phyloP scores from a whole-genome alignment of 768 basidiomycete genomes.

The Trametes elegans region DNA sequence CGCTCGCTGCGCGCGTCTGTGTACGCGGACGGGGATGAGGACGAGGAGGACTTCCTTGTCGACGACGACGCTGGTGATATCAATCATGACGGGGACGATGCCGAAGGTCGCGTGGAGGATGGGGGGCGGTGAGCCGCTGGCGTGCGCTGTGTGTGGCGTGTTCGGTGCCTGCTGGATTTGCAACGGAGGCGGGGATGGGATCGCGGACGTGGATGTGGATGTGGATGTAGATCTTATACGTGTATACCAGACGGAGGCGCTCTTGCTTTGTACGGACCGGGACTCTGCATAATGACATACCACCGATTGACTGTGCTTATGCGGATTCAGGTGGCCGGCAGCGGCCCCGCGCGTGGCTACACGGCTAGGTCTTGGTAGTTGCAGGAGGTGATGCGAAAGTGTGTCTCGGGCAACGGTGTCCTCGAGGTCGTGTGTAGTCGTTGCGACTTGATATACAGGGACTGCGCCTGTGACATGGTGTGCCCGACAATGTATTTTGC shows the following conservation, averaged over 20 bases:
- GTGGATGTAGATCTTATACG: constrained; percentile 12
- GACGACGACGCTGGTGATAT: neutral
- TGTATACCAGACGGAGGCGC: constrained; percentile 12
- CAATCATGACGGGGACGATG: neutral
- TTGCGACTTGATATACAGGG: too few relatives aligned
- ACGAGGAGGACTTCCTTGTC: neutral
- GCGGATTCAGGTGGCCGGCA: too few relatives aligned
- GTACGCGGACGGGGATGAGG: neutral
- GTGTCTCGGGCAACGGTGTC: too few relatives aligned
- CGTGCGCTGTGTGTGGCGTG: neutral
- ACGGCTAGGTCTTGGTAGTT: too few relatives aligned
- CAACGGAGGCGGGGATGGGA: neutral
- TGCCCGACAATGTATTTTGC: too few relatives aligned
- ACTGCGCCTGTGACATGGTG: too few relatives aligned
- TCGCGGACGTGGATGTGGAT: neutral
- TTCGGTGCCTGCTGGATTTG: neutral
- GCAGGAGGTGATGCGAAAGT: too few relatives aligned
- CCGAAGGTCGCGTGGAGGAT: neutral
- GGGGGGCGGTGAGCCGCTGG: neutral
- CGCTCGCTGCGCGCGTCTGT: neutral
- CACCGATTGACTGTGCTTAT: too few relatives aligned
- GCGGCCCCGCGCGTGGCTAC: too few relatives aligned
- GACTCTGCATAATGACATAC: constrained; percentile 6
- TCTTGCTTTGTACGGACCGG: neutral
- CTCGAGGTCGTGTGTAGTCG: too few relatives aligned